phyloP scores from a whole-genome alignment of 352 stramenopile genomes.

The Phytophthora fragariae region DNA sequence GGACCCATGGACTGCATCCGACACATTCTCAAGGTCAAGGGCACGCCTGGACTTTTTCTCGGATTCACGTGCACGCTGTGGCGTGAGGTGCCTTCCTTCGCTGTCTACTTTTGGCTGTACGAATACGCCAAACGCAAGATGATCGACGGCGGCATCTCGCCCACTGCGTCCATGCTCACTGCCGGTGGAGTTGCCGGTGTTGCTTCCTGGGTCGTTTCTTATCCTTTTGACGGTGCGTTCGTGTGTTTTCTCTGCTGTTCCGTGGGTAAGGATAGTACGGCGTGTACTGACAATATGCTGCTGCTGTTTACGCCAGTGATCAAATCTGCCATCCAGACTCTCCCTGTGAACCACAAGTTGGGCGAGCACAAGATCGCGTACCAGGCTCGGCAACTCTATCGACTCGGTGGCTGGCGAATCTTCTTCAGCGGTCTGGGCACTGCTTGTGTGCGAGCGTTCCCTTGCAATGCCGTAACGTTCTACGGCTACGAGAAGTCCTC shows the following conservation, averaged over 20 bases:
- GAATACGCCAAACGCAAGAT: constrained; percentile 82
- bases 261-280: constrained; percentile 9
- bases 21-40: constrained; percentile 72
- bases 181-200: constrained; percentile 80
- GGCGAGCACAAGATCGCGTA: constrained; percentile 79
- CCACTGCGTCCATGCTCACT: constrained; percentile 82
- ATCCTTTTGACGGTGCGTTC: constrained; percentile 78
- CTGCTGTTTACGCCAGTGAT: constrained; percentile 53
- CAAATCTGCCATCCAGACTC: constrained; percentile 88
- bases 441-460: constrained; percentile 82
- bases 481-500: constrained; percentile 87
- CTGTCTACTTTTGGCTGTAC: constrained; percentile 88
- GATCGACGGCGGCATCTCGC: constrained; percentile 58
- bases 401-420: constrained; percentile 66
- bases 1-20: constrained; percentile 80
- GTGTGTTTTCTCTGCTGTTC: constrained; percentile 8
- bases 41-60: constrained; percentile 71
- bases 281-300: constrained; percentile 18
- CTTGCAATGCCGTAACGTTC: constrained; percentile 88
- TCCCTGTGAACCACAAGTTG: constrained; percentile 58
- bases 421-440: constrained; percentile 85
- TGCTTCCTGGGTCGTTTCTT: constrained; percentile 82
- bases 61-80: constrained; percentile 79
- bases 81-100: constrained; percentile 84
- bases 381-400: constrained; percentile 73